These are phyloP conservation scores for Capsella bursapastoris DNA, from an alignment of 345 rosid species.

Conservation along the genomic window DNA sequence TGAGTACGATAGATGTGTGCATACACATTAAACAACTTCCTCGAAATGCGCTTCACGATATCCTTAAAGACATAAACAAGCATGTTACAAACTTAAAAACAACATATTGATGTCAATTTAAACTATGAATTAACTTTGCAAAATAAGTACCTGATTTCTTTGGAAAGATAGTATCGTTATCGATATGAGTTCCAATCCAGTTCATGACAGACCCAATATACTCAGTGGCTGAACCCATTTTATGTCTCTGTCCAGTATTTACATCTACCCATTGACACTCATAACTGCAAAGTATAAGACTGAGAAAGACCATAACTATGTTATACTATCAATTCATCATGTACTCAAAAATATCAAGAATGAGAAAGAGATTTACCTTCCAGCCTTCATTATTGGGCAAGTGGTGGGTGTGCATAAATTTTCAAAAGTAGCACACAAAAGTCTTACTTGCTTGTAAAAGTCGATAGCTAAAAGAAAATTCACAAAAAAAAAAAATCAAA, in stretches of 20 bases:
- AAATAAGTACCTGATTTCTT: slow-evolving; percentile 62
- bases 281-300: slow-evolving; percentile 54
- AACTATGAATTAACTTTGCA: neutral
- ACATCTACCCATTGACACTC: slow-evolving; percentile 97
- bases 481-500: neutral
- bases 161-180: slow-evolving; percentile 84
- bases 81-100: slow-evolving; percentile 3
- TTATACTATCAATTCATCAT: neutral
- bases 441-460: slow-evolving; percentile 84
- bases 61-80: slow-evolving; percentile 42
- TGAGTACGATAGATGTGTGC: slow-evolving; percentile 92
- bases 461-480: slow-evolving; percentile 71
- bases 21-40: slow-evolving; percentile 77
- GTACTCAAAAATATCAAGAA: neutral
- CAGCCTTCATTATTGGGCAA: slow-evolving; percentile 94
- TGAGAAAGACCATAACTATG: neutral
- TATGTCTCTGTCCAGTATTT: slow-evolving; percentile 42
- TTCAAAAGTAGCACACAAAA: slow-evolving; percentile 78
- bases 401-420: slow-evolving; percentile 83
- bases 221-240: slow-evolving; percentile 87
- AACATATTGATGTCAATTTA: neutral
- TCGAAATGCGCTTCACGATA: slow-evolving; percentile 79
- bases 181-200: slow-evolving; percentile 84
- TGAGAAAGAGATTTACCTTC: slow-evolving; percentile 56
- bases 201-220: slow-evolving; percentile 86